Conservation (phyloP, 2,329 filamentous ascomycete genomes). For the Paracamarosporium sp. region DNA sequence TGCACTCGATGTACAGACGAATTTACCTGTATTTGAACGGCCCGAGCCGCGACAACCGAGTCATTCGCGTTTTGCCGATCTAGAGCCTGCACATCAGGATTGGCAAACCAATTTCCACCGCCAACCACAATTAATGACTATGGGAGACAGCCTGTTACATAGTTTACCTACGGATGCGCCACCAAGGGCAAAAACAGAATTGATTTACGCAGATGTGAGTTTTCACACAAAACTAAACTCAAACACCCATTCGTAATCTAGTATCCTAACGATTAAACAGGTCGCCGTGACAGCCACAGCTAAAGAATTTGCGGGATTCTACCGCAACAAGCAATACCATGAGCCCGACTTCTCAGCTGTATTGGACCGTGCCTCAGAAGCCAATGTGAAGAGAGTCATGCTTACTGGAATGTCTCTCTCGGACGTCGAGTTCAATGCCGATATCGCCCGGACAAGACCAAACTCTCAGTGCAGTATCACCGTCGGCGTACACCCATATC, state of each 20-base stretch:
- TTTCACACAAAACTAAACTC: neutral
- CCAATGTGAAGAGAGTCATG: slow-evolving; percentile 51
- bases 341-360: slow-evolving; percentile 52
- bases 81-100: neutral
- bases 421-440: slow-evolving; percentile 44
- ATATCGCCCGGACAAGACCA: slow-evolving; percentile 25
- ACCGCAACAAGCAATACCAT: slow-evolving; percentile 59
- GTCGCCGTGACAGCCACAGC: slow-evolving; percentile 43
- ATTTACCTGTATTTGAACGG: too few relatives aligned
- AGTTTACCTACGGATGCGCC: neutral
- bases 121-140: neutral
- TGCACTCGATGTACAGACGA: too few relatives aligned
- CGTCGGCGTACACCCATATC: slow-evolving; percentile 60
- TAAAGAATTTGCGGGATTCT: slow-evolving; percentile 58
- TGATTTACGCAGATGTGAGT: neutral
- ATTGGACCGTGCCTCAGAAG: slow-evolving; percentile 51
- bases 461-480: slow-evolving; percentile 53
- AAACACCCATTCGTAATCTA: neutral
- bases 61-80: neutral
- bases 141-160: neutral
- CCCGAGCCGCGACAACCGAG: neutral
- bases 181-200: neutral
- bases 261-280: slow-evolving; percentile 12
- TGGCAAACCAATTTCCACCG: neutral
- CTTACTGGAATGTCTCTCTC: slow-evolving; percentile 49